Percentiles rank a stretch among this genome's conserved stretches.
phyloP scores from a whole-genome alignment of 345 rosid species.

The Anastatica hierochuntica region DNA sequence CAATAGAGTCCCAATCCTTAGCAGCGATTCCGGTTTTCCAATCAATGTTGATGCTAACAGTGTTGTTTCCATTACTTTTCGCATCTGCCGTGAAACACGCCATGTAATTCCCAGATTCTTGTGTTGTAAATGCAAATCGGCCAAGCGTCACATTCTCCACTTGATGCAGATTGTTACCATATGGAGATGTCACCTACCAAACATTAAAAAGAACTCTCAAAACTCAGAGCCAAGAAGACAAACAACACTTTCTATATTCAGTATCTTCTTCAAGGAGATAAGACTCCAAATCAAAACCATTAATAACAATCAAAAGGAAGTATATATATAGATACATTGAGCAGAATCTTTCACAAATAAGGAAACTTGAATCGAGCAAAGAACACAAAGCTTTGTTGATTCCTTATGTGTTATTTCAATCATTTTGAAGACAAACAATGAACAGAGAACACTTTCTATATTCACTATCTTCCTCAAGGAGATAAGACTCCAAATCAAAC shows the following conservation, averaged over 20 bases:
- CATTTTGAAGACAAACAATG: too few species aligned
- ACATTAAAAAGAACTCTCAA: background rate
- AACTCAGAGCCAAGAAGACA: too few species aligned
- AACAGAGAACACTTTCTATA: too few species aligned
- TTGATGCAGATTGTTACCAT: conserved; percentile 56
- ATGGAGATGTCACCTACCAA: conserved; percentile 79
- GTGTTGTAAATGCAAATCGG: conserved; percentile 78
- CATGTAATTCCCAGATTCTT: conserved; percentile 68
- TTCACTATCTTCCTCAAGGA: too few species aligned
- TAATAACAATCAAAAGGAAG: too few species aligned
- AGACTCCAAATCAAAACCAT: too few species aligned
- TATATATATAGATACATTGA: too few species aligned
- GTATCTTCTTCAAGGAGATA: too few species aligned
- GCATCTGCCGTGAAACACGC: conserved; percentile 74
- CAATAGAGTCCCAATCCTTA: conserved; percentile 92
- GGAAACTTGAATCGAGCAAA: conserved; percentile 1
- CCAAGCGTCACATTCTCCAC: conserved; percentile 60
- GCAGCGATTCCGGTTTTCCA: conserved; percentile 94
- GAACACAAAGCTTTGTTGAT: background rate
- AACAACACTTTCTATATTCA: too few species aligned
- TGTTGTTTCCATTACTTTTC: conserved; percentile 17
- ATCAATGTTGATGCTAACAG: conserved; percentile 41
- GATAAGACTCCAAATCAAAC: too few species aligned
- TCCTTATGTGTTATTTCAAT: background rate
- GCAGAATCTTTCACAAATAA: too few species aligned